Evolutionary conservation across 805 yeast species (phyloP), one percentile per base, ranked within the genome.

Genomic region (Ogataea trehalophila): DNA sequence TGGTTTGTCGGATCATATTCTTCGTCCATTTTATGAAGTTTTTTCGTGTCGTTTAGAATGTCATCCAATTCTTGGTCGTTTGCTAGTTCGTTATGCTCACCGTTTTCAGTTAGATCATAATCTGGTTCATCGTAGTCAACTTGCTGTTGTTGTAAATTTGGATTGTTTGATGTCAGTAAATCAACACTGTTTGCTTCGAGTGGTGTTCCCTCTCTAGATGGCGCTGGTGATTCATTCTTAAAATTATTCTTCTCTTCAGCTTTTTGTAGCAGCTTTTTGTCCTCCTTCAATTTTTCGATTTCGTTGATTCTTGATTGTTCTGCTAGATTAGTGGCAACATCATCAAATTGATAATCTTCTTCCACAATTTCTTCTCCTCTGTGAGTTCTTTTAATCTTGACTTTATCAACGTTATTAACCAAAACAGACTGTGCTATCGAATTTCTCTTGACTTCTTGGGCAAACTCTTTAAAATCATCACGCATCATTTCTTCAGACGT

Each of bases 331-430:
- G 58, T 47, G 9, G 39, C 52, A 11, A 55, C 44, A 41, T 58
- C 58, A 44, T 58, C 60, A 49, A 61, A 59, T 35, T 61, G 63
- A 42, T 61, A 63, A 37, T 73, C 77, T 22, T 73, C 78, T 38
- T 85, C 95, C 6, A 87, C 74, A n/a, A 86, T 63, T 59, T 86
- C 91, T 51, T 90, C 96, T 23, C 97, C 96, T 63, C 85, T 87
- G 62, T 89, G 96, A 3, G 96, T 87, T 57, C 89, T 75, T 55
- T 88, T 74, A 54, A 87, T 79, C 40, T 82, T 75, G 16, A 89
- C 89, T 33, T 73, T 79, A 45, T 59, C 60, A 34, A 54, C 41
- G 1, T 49, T 57, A 33, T 50, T 55, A 39, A 82, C 81, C 43
- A 90, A 67, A 14, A 90, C 85, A 16, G 86, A 75, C 47, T 85